Evolutionary conservation across 2,329 filamentous ascomycete species (phyloP).

Genomic region (Calonectria honghensis): DNA sequence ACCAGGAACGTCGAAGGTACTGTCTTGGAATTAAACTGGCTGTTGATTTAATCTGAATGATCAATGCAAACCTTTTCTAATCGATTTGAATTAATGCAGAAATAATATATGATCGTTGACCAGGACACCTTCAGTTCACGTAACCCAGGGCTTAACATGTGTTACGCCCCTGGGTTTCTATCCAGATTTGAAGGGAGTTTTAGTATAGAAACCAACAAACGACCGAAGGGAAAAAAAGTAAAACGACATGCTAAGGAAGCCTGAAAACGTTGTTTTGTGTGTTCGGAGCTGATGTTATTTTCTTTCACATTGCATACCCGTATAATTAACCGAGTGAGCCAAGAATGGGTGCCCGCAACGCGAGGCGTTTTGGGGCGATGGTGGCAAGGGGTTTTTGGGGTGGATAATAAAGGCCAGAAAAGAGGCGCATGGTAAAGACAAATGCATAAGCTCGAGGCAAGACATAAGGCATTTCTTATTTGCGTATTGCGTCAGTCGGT

Average conservation of each 20-base stretch:
- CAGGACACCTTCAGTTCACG: too few species aligned
- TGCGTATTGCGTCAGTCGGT: slow-evolving; percentile 10
- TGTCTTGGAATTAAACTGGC: too few species aligned
- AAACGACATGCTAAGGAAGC: not conserved
- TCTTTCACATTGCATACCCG: not conserved
- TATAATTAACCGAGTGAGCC: not conserved
- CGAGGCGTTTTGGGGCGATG: slow-evolving; percentile 5
- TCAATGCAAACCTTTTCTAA: too few species aligned
- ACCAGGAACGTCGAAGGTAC: slow-evolving; percentile 79
- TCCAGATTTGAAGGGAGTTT: not conserved
- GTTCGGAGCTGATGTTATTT: not conserved
- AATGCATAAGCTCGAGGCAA: not conserved
- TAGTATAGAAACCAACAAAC: not conserved
- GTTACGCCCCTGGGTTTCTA: too few species aligned
- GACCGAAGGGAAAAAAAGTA: not conserved
- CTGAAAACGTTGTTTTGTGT: not conserved
- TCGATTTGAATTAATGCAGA: too few species aligned
- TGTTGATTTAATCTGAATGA: too few species aligned
- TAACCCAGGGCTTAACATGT: not conserved
- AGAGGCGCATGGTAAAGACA: not conserved
- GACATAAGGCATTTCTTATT: slow-evolving; percentile 2
- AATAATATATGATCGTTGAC: too few species aligned
- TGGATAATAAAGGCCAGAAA: not conserved
- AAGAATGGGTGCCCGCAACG: not conserved
- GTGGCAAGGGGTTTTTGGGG: not conserved